These are phyloP conservation scores for Wickerhamiella kazuoi DNA, from an alignment of 805 yeast species.

Conservation along the genomic window DNA sequence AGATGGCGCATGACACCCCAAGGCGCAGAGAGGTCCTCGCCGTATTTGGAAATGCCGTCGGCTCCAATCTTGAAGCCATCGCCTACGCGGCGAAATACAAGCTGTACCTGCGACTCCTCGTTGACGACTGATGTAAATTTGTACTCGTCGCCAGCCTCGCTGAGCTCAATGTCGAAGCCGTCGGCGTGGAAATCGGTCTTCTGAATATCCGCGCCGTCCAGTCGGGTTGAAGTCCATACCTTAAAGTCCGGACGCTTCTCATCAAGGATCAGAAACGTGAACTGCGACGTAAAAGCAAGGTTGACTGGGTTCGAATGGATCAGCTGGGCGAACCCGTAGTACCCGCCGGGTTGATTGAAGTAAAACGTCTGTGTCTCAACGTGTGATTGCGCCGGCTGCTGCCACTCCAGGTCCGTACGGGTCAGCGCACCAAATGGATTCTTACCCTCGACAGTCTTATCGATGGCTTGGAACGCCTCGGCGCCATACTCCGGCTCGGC, in stretches of 20 bases:
- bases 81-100: constrained; percentile 34
- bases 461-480: constrained; percentile 77
- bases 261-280: constrained; percentile 66
- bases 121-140: constrained; percentile 44
- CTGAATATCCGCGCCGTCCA: constrained; percentile 63
- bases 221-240: constrained; percentile 83
- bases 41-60: constrained; percentile 74
- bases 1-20: constrained; percentile 97
- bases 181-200: constrained; percentile 54
- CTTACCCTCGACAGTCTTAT: constrained; percentile 35
- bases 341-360: constrained; percentile 46
- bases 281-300: constrained; percentile 67
- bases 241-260: constrained; percentile 30
- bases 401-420: constrained; percentile 59
- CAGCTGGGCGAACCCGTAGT: constrained; percentile 79
- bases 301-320: constrained; percentile 88
- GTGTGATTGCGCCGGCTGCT: constrained; percentile 58
- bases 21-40: constrained; percentile 65
- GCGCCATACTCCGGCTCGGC: constrained; percentile 96
- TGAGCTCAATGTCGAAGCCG: constrained; percentile 43
- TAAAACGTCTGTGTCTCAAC: constrained; percentile 94
- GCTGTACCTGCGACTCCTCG: constrained; percentile 52
- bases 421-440: constrained; percentile 44
- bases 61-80: constrained; percentile 82
- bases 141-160: constrained; percentile 34